These are phyloP conservation scores for Phytopythium boreale DNA, from an alignment of 352 stramenopile genomes.

Conservation along the genomic window DNA sequence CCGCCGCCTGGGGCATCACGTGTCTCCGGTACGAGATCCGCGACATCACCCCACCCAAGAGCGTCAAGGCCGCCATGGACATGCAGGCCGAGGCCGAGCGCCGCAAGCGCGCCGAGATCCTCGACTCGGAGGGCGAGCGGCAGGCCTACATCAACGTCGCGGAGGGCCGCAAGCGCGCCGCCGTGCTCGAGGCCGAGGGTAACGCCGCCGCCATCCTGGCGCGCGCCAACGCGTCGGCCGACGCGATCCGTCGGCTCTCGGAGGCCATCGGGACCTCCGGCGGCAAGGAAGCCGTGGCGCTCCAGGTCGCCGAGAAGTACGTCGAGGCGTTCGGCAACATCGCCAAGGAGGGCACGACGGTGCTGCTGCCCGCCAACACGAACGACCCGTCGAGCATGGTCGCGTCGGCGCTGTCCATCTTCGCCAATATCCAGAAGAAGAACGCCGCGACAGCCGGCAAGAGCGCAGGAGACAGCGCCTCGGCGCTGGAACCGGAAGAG, in stretches of 20 bases:
- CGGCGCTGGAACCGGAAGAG: slow-evolving; percentile 26
- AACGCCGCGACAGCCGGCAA: slow-evolving; percentile 29
- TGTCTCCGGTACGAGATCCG: slow-evolving; percentile 91
- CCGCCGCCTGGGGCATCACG: slow-evolving; percentile 88
- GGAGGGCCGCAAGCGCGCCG: slow-evolving; percentile 88
- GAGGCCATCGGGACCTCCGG: slow-evolving; percentile 60
- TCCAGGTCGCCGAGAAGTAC: slow-evolving; percentile 91
- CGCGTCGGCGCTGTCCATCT: slow-evolving; percentile 86
- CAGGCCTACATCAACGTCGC: slow-evolving; percentile 91
- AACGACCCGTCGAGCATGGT: slow-evolving; percentile 89
- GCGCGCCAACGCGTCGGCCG: slow-evolving; percentile 76
- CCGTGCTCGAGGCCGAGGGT: slow-evolving; percentile 82
- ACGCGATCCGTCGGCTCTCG: slow-evolving; percentile 78
- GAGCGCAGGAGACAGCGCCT: slow-evolving; percentile 14
- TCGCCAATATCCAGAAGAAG: slow-evolving; percentile 86
- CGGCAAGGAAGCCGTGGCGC: slow-evolving; percentile 76
- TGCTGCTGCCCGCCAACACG: slow-evolving; percentile 76
- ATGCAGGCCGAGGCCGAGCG: slow-evolving; percentile 92
- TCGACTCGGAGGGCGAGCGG: slow-evolving; percentile 88
- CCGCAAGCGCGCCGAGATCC: slow-evolving; percentile 89
- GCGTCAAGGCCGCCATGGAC: slow-evolving; percentile 89
- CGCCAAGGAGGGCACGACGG: slow-evolving; percentile 87
- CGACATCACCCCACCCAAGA: slow-evolving; percentile 85
- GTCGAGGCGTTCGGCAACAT: slow-evolving; percentile 90
- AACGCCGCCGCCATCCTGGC: slow-evolving; percentile 82